Evolutionary conservation across 495 filamentous ascomycete species (phyloP).

Genomic region (Annulohypoxylon nitens): DNA sequence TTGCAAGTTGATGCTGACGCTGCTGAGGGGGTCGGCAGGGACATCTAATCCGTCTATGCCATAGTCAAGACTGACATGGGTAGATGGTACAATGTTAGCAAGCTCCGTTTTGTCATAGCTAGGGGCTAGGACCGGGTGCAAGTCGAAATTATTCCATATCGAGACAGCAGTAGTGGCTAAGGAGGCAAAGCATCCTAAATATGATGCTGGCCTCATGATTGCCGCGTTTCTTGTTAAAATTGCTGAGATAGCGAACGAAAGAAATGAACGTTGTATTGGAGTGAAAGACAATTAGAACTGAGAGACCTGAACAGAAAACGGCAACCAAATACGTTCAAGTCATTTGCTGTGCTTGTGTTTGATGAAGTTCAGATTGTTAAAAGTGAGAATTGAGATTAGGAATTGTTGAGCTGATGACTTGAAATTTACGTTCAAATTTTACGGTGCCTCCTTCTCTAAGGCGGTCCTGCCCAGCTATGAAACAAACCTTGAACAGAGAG

Average conservation of each 20-base stretch:
- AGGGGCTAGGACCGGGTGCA: slow-evolving; percentile 42
- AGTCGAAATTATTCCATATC: slow-evolving; percentile 38
- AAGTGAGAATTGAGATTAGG: not conserved
- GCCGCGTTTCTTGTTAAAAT: not conserved
- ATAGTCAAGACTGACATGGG: slow-evolving; percentile 48
- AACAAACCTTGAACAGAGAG: slow-evolving; percentile 15
- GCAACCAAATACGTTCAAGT: not conserved
- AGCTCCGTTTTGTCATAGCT: slow-evolving; percentile 39
- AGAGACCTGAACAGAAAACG: slow-evolving; percentile 5
- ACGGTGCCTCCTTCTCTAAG: slow-evolving; percentile 9
- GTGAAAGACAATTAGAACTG: slow-evolving; percentile 6
- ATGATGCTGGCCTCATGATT: slow-evolving; percentile 24
- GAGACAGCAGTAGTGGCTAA: slow-evolving; percentile 12
- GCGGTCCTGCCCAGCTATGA: slow-evolving; percentile 8
- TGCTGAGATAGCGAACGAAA: not conserved
- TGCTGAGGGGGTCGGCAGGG: slow-evolving; percentile 25
- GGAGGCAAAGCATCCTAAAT: slow-evolving; percentile 19
- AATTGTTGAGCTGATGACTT: not conserved
- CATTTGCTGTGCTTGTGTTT: not conserved
- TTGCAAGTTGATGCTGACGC: slow-evolving; percentile 44
- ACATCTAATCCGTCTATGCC: slow-evolving; percentile 40
- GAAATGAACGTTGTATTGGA: slow-evolving; percentile 1
- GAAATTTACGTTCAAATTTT: not conserved
- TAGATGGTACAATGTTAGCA: slow-evolving; percentile 41
- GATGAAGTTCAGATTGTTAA: not conserved